Conservation (phyloP, 192 early-diverging fungal species). For the Coemansia sp. region DNA sequence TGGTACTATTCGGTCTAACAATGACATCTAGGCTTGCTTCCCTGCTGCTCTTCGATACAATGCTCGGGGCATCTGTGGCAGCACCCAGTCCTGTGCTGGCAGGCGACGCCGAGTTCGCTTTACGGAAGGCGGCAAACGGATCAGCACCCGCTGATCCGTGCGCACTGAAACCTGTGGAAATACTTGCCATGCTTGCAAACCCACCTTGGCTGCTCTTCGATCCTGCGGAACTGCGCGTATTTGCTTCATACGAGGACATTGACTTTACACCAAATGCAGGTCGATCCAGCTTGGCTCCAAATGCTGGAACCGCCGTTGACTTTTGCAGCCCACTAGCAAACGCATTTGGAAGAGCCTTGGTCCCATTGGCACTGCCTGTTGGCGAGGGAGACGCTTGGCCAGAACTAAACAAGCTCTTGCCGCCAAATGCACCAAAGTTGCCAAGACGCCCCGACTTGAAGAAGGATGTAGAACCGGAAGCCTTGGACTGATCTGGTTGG, state of each 20-base stretch:
- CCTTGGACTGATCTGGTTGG: background rate
- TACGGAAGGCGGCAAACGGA: constrained; percentile 9
- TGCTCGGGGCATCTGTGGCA: background rate
- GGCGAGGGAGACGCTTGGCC: background rate
- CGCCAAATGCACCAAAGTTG: constrained; percentile 21
- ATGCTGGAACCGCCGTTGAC: constrained; percentile 7
- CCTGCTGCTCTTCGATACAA: background rate
- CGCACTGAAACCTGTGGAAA: constrained; percentile 23
- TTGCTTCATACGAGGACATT: constrained; percentile 28
- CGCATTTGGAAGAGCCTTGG: constrained; percentile 26
- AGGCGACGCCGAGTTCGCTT: constrained; percentile 6
- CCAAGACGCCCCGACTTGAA: constrained; percentile 42
- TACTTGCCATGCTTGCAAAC: constrained; percentile 18
- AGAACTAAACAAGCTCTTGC: constrained; percentile 2
- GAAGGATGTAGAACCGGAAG: constrained; percentile 15
- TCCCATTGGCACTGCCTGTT: background rate
- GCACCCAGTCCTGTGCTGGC: background rate
- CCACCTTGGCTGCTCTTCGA: background rate
- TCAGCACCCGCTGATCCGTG: constrained; percentile 2
- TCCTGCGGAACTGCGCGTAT: constrained; percentile 7
- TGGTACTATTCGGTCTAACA: background rate
- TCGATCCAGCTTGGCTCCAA: constrained; percentile 38
- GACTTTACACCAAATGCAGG: constrained; percentile 49
- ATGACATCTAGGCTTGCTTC: background rate
- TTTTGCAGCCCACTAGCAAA: constrained; percentile 18